Evolutionary conservation across 306 rosid species (phyloP).

Genomic region (Dalbergia oliveri): DNA sequence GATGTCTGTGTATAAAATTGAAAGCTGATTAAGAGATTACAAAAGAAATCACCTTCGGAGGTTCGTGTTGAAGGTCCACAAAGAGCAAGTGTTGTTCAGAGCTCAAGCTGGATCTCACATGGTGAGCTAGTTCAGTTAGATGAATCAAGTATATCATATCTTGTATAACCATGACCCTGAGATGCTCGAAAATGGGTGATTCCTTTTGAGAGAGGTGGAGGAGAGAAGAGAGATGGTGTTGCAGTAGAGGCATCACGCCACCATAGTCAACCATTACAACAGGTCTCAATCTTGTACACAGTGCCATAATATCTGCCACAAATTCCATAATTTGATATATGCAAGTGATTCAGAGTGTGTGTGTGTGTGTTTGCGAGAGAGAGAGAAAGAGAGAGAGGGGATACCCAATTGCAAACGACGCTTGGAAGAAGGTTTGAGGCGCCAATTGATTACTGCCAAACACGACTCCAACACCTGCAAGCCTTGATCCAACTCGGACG

Average conservation of each 20-base stretch:
- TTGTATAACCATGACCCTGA: slow-evolving; percentile 81
- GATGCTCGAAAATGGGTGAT: slow-evolving; percentile 58
- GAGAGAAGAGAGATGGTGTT: slow-evolving; percentile 69
- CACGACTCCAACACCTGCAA: slow-evolving; percentile 60
- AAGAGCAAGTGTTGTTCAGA: slow-evolving; percentile 61
- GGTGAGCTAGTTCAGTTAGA: slow-evolving; percentile 56
- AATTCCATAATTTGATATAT: neutral
- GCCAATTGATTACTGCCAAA: slow-evolving; percentile 77
- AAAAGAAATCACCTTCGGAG: slow-evolving; percentile 69
- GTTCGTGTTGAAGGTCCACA: slow-evolving; percentile 82
- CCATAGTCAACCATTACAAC: slow-evolving; percentile 89
- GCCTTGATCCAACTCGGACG: slow-evolving; percentile 58
- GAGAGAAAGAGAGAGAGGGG: neutral
- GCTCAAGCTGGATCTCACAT: slow-evolving; percentile 59
- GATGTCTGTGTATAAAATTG: neutral
- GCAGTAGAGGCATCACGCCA: slow-evolving; percentile 86
- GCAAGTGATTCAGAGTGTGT: too few species aligned
- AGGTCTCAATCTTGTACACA: slow-evolving; percentile 81
- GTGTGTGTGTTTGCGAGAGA: neutral
- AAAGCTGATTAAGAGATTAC: neutral
- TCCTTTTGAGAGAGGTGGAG: slow-evolving; percentile 63
- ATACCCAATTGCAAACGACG: slow-evolving; percentile 81
- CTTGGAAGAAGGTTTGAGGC: slow-evolving; percentile 73
- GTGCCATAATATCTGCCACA: slow-evolving; percentile 72
- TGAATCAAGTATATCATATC: slow-evolving; percentile 91